These are phyloP conservation scores for Maudiozyma barnettii DNA, from an alignment of 805 yeast genomes.

Conservation along the genomic window DNA sequence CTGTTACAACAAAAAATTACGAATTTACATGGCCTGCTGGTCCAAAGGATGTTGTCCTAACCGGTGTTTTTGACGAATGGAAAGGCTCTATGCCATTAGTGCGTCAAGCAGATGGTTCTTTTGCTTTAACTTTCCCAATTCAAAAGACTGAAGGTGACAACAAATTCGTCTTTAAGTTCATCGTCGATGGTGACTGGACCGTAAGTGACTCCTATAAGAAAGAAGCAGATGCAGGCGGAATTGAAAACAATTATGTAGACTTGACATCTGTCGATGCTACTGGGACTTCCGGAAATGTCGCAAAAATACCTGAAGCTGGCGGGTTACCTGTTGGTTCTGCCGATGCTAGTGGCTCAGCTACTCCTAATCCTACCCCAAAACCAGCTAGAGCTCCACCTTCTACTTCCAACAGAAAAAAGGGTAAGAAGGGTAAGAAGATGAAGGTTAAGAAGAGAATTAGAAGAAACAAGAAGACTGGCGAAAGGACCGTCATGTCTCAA, in stretches of 20 bases:
- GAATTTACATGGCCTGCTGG: conserved; percentile 40
- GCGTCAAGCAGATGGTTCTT: conserved; percentile 41
- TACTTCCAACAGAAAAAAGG: conserved; percentile 8
- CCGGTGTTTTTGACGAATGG: conserved; percentile 70
- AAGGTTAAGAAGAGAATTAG: conserved; percentile 8
- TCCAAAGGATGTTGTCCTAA: conserved; percentile 48
- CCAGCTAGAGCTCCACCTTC: conserved; percentile 4
- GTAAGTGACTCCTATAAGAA: conserved; percentile 32
- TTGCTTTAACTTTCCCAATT: conserved; percentile 49
- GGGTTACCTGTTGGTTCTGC: conserved; percentile 28
- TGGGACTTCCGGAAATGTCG: conserved; percentile 31
- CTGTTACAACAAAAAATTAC: conserved; percentile 1
- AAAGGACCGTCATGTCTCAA: conserved; percentile 28
- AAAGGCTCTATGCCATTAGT: conserved; percentile 49
- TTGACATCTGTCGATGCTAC: conserved; percentile 8
- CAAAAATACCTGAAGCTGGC: conserved; percentile 40
- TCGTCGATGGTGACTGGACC: conserved; percentile 64
- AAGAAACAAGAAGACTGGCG: conserved; percentile 32
- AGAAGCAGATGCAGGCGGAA: conserved; percentile 37
- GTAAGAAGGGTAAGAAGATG: conserved; percentile 7
- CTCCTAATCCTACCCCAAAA: conserved; percentile 39
- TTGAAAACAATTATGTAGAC: conserved; percentile 31
- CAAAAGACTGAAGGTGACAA: conserved; percentile 23
- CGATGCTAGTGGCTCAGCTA: conserved; percentile 34
- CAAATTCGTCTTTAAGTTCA: conserved; percentile 42